phyloP scores from a whole-genome alignment of 2,329 filamentous ascomycete species.

The Teratosphaeria destructans region DNA sequence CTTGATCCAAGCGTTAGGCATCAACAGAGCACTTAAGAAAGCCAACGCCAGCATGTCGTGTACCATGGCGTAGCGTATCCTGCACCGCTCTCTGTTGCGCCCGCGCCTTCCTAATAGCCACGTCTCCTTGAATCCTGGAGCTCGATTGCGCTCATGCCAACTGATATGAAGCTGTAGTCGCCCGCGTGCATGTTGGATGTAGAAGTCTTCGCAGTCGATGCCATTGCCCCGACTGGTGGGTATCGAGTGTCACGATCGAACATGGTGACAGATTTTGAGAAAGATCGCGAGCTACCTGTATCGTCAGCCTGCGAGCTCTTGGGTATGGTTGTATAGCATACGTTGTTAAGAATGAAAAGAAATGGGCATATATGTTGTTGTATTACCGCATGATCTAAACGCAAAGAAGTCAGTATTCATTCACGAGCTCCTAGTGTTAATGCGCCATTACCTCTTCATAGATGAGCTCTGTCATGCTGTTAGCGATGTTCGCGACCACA shows the following conservation, averaged over 20 bases:
- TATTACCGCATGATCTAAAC: not conserved
- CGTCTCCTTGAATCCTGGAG: not conserved
- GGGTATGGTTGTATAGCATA: not conserved
- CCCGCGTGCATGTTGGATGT: not conserved
- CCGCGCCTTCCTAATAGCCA: not conserved
- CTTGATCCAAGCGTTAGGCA: not conserved
- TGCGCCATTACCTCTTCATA: slow-evolving; percentile 77
- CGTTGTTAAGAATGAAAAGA: not conserved
- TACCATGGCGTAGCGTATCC: not conserved
- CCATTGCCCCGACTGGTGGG: not conserved
- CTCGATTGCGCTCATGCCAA: not conserved
- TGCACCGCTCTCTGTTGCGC: not conserved
- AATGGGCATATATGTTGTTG: not conserved
- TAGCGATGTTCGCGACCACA: not conserved
- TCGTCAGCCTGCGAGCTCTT: not conserved
- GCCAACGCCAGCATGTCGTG: not conserved
- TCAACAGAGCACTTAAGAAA: not conserved
- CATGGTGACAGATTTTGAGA: not conserved
- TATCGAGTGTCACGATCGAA: not conserved
- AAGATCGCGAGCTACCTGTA: not conserved
- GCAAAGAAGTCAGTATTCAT: not conserved
- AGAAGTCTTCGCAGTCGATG: not conserved
- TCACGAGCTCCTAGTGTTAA: not conserved
- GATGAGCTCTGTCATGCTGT: slow-evolving; percentile 54
- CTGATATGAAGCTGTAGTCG: not conserved